Evolutionary conservation across 495 filamentous ascomycete species (phyloP), one percentile per base, ranked within the genome.

Genomic region (Aspergillus steynii): DNA sequence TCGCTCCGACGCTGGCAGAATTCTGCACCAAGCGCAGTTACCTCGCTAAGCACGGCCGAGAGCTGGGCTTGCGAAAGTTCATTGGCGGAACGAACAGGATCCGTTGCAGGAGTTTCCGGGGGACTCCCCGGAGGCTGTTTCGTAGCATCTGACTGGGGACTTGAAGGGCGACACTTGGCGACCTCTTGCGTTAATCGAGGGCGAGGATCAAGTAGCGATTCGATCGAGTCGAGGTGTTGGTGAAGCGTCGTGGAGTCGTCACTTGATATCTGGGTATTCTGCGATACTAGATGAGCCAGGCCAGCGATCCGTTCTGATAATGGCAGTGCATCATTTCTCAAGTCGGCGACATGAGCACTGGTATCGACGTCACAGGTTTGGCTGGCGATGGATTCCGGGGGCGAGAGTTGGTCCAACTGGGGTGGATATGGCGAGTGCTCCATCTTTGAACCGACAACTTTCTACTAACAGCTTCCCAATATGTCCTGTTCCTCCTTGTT

Each of bases 1-100:
- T 79, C 76, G 14, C 61, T 64, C 52, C 68, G 71, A 1, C 76
- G 71, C 31, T 67, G 56, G n/a, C 65, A 42, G 14, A 77, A 49
- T 46, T 76, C 70, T 3, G 34, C 31, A 55, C 72, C 70, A n/a
- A 76, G 56, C 5, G 45, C 55, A 5, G 66, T 68, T 0, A 76
- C 57, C 48, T 77, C 71, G 8, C 53, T 49, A 34, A 73, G 56
- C 5, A 79, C 56, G 12, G 45, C 53, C 12, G 52, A 56, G n/a
- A 77, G 61, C 32, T 71, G 64, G 10, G 62, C 34, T 12, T 64
- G 50, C 28, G 66, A 61, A 46, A 59, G 34, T 6, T 60, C 29
- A 29, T 56, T 57, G 15, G 56, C 50, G 32, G 60, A 34, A 7
- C 37, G 5, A 14, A 47, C 42, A 9, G 57, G 47, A n/a, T 64